Evolutionary conservation across 768 basidiomycete species (phyloP).

Genomic region (Suillus spraguei): DNA sequence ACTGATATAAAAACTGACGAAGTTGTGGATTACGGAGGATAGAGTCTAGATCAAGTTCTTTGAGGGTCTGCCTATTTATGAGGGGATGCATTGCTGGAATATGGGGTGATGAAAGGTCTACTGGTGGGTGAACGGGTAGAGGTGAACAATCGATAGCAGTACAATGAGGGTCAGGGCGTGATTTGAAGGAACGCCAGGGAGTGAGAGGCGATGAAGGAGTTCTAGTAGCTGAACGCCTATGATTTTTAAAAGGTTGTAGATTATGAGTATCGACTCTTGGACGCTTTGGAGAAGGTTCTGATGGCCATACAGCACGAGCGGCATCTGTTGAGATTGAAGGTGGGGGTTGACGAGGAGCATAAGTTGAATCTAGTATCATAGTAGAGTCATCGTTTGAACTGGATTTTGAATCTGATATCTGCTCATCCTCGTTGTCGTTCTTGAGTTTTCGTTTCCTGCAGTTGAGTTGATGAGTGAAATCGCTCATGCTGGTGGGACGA

Average conservation of each 20-base stretch:
- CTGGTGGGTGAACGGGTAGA: constrained; percentile 31
- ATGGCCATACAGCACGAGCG: constrained; percentile 39
- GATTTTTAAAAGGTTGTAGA: constrained; percentile 18
- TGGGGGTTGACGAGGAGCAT: constrained; percentile 39
- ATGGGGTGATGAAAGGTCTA: constrained; percentile 50
- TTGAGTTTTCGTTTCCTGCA: constrained; percentile 78
- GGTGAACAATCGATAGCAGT: constrained; percentile 21
- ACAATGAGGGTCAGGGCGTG: constrained; percentile 21
- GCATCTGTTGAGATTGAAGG: constrained; percentile 35
- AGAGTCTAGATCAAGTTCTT: constrained; percentile 81
- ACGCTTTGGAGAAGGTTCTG: constrained; percentile 35
- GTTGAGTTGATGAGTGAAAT: constrained; percentile 58
- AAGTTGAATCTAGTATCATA: constrained; percentile 37
- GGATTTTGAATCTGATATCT: constrained; percentile 26
- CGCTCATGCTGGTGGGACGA: constrained; percentile 48
- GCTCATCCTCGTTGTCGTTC: constrained; percentile 52
- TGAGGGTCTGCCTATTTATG: constrained; percentile 82
- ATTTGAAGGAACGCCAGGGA: constrained; percentile 33
- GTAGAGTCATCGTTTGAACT: constrained; percentile 28
- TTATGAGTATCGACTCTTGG: constrained; percentile 32
- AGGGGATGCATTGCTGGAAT: constrained; percentile 73
- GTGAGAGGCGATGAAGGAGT: constrained; percentile 24
- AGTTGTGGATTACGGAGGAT: constrained; percentile 91
- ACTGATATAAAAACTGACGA: constrained; percentile 53
- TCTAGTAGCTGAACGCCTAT: constrained; percentile 20